phyloP scores from a whole-genome alignment of 495 filamentous ascomycete genomes.

The Neurospora sp. region DNA sequence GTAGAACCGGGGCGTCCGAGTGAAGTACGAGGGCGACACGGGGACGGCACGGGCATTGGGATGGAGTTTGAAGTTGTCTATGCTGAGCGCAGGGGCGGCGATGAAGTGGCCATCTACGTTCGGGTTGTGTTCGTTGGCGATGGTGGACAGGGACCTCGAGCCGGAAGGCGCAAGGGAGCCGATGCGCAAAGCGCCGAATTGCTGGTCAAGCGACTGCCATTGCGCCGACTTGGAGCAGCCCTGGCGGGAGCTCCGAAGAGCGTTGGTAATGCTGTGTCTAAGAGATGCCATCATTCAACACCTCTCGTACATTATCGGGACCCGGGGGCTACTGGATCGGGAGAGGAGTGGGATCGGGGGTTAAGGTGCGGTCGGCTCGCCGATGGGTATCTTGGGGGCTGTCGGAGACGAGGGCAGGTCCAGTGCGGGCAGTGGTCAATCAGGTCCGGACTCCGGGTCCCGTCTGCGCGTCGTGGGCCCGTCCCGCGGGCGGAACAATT shows the following conservation, averaged over 20 bases:
- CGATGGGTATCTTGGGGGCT: neutral
- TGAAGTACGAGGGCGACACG: constrained; percentile 87
- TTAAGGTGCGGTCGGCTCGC: constrained; percentile 1
- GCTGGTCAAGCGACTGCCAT: constrained; percentile 18
- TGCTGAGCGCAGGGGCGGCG: constrained; percentile 5
- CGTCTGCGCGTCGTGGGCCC: neutral
- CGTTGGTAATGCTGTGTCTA: constrained; percentile 12
- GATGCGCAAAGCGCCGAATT: constrained; percentile 17
- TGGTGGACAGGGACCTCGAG: constrained; percentile 19
- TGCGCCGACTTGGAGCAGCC: constrained; percentile 1
- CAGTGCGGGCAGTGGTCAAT: neutral
- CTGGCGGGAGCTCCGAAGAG: constrained; percentile 15
- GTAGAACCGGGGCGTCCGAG: constrained; percentile 71
- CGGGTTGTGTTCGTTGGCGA: neutral
- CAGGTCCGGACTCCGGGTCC: neutral
- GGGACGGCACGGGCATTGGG: constrained; percentile 61
- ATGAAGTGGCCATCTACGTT: constrained; percentile 23
- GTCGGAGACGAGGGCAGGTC: neutral
- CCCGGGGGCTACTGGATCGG: constrained; percentile 13
- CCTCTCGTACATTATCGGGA: constrained; percentile 15
- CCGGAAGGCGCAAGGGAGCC: too few species aligned
- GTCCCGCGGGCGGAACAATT: constrained; percentile 14
- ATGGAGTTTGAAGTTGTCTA: neutral
- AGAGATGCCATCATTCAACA: constrained; percentile 23
- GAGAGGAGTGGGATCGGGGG: constrained; percentile 8